Percentiles rank a stretch among this genome's conserved stretches.
phyloP scores from a whole-genome alignment of 495 filamentous ascomycete species.

The Penicillium desertorum region DNA sequence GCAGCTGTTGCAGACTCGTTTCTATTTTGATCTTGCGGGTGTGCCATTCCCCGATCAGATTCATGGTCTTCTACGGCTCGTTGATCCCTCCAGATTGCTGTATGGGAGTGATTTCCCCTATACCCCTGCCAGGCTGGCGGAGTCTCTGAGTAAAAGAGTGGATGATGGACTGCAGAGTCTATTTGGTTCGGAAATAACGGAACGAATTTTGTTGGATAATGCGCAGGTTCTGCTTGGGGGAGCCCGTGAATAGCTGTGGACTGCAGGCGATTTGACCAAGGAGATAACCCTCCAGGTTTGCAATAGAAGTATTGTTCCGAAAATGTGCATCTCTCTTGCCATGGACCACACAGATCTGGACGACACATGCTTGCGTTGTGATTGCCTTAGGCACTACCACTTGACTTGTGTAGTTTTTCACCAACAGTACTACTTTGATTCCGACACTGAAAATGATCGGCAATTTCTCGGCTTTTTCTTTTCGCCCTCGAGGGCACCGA shows the following conservation, averaged over 20 bases:
- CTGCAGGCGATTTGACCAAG: background rate
- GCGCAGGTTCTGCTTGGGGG: conserved; percentile 12
- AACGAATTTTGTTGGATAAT: conserved; percentile 13
- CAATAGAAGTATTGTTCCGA: no score
- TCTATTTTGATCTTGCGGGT: conserved; percentile 55
- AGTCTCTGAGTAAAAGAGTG: conserved; percentile 11
- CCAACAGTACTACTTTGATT: no score
- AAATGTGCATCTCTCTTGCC: no score
- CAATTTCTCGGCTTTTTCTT: no score
- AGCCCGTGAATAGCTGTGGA: background rate
- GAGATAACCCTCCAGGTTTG: background rate
- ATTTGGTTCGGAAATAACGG: conserved; percentile 10
- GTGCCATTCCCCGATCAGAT: conserved; percentile 49
- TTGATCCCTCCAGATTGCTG: conserved; percentile 34
- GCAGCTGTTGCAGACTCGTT: conserved; percentile 34
- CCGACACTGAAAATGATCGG: no score
- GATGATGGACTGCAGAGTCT: conserved; percentile 13
- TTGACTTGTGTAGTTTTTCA: no score
- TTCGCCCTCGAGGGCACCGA: no score
- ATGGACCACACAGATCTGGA: no score
- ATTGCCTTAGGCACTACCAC: no score
- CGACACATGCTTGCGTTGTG: no score
- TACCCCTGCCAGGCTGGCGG: conserved; percentile 21
- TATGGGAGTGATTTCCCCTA: conserved; percentile 51
- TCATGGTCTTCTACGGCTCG: conserved; percentile 31